Evolutionary conservation across 2,329 filamentous ascomycete genomes (phyloP).

Genomic region (Trichoderma atrobrunneum): DNA sequence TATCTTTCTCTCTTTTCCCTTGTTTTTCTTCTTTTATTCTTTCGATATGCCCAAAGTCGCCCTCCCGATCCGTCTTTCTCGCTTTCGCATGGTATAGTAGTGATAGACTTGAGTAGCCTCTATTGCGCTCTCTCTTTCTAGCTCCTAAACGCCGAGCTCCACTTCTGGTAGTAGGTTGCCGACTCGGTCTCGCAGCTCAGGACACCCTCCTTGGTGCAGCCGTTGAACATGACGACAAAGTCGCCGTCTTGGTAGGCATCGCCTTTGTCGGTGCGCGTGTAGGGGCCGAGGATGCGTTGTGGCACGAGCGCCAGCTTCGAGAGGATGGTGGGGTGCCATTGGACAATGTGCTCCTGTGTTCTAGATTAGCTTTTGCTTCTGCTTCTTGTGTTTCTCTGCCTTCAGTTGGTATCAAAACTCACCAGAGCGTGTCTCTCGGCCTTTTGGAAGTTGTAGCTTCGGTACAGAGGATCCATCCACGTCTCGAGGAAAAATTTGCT

Average conservation of each 20-base stretch:
- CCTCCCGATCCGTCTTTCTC: neutral
- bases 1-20: neutral
- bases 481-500: conserved; percentile 88
- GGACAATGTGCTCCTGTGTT: conserved; percentile 74
- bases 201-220: conserved; percentile 59
- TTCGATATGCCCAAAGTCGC: neutral
- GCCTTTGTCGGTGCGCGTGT: conserved; percentile 56
- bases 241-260: conserved; percentile 78
- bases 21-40: neutral
- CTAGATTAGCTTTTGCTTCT: conserved; percentile 28
- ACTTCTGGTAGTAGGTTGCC: conserved; percentile 47
- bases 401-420: conserved; percentile 33
- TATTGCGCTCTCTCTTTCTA: neutral
- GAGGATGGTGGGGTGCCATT: conserved; percentile 96
- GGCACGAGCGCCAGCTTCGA: conserved; percentile 88
- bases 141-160: conserved; percentile 42
- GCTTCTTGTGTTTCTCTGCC: neutral
- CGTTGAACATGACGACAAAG: conserved; percentile 74
- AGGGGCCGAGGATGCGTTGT: conserved; percentile 79
- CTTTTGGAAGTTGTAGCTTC: conserved; percentile 94
- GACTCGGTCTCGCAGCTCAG: conserved; percentile 72
- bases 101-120: neutral
- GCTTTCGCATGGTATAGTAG: neutral
- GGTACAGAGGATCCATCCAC: conserved; percentile 94
- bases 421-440: conserved; percentile 89